Conservation (phyloP, 2,329 filamentous ascomycete genomes). For the Xylariaceae sp. region DNA sequence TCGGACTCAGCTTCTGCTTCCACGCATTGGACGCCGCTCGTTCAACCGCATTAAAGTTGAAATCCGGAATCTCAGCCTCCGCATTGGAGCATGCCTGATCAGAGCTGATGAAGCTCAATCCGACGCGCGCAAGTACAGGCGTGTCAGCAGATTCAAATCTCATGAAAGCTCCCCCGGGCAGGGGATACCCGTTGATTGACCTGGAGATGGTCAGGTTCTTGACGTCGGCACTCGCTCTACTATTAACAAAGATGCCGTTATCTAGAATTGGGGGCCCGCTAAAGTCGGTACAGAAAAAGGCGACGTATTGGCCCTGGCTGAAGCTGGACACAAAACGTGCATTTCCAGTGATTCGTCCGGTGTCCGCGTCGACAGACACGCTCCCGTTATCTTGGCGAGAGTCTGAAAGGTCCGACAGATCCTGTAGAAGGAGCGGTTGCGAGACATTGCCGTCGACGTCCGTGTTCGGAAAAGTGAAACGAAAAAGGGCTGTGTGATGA, state of each 20-base stretch:
- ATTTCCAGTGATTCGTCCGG: constrained; percentile 59
- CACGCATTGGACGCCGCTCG: constrained; percentile 52
- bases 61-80: constrained; percentile 64
- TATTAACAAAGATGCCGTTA: constrained; percentile 58
- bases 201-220: constrained; percentile 44
- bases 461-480: constrained; percentile 54
- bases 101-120: constrained; percentile 64
- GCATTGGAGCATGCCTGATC: constrained; percentile 65
- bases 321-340: constrained; percentile 63
- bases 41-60: constrained; percentile 55
- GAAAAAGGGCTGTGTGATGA: constrained; percentile 62
- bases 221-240: constrained; percentile 43
- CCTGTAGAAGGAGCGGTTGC: constrained; percentile 60
- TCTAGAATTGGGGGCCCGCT: constrained; percentile 52
- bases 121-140: constrained; percentile 60
- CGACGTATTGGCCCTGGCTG: constrained; percentile 54
- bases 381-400: constrained; percentile 55
- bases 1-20: constrained; percentile 56
- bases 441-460: constrained; percentile 30
- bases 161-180: constrained; percentile 61
- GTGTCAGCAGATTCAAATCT: constrained; percentile 49
- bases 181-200: constrained; percentile 48
- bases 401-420: constrained; percentile 60
- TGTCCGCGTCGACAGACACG: constrained; percentile 48
- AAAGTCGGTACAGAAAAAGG: constrained; percentile 67